Evolutionary conservation across 768 basidiomycete genomes (phyloP), one percentile per base, ranked within the genome.

Genomic region (Kwoniella sp.): DNA sequence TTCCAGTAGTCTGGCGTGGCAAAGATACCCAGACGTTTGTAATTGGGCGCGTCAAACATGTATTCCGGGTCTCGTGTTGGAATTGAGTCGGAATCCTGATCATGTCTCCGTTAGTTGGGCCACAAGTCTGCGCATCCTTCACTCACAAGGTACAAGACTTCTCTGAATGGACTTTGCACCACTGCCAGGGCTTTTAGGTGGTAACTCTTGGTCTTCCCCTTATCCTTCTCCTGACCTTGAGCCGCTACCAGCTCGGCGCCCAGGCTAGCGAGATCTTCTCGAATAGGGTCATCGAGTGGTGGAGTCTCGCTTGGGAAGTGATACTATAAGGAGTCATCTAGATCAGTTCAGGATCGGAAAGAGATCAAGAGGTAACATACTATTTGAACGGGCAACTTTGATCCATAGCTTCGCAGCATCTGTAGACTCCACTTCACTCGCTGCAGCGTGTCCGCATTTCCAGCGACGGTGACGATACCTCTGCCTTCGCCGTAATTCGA

Each of bases 171-270:
- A 41, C 57, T 69, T 36, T 73, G 65, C 0, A 71, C 67, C 4
- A 74, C 65, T 4, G 73, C 71, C 15, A 71, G 48, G 2, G 71
- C 73, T 53, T 74, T 74, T 5, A 74, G 51, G 33, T 71, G 69
- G 49, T 74, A 73, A 32, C 62, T 69, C 53, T 73, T 75, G 55
- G 73, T 76, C 25, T 69, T 73, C 0, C 69, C 65, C 0, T 53
- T 56, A 32, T 76, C 67, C 29, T 62, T 65, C 19, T 49, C 55
- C 37, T 73, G 67, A 0, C 64, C 63, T 25, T 60, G 47, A 1
- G 62, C 65, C 42, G 73, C 70, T n/a, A 76, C 70, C 15, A 78
- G 86, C 32, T 77, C 77, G 14, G 85, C 67, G 3, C 80, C 79
- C 6, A 77, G 68, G 31, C 75, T 63, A 50, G 77, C 72, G 50